Evolutionary conservation across 129 eudicot genomes (phyloP), one percentile per base, ranked within the genome.

Genomic region (Centella asiatica): DNA sequence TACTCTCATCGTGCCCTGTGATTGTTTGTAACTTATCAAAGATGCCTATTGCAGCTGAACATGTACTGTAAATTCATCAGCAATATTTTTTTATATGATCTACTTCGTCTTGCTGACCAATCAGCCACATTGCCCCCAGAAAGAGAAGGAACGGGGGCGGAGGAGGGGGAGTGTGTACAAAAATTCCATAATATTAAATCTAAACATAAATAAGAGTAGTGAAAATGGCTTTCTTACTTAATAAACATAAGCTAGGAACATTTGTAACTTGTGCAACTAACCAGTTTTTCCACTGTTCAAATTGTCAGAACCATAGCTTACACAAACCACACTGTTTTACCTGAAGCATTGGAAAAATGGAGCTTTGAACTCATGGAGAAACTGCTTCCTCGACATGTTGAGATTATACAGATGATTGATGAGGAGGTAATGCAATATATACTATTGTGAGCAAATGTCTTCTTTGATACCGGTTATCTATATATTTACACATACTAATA

Each of bases 271-370:
- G 25, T 69, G 33, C 23, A 52, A 27, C 19, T 52, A 33, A 61
- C 57, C 57, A 18, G 45, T 65, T 66, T 54, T 65, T 44, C 37
- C 57, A 37, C 62, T 75, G 56, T 63, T 59, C n/a, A 67, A 65
- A 28, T 64, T 71, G 56, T 48, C 88, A 90, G 97, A 77, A 81
- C 98, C 49, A 88, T 90, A 73, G 95, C 98, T 53, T 87, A 90
- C 76, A 90, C 95, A 71, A 90, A 90, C 72, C 95, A 84, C 66
- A 90, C 98, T 17, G 98, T 87, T 76, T 80, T 90, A 53, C 98
- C 94, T 42, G 98, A 90, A 74, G 98, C 98, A 32, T 70, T 90
- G 83, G 98, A 90, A 77, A 90, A 90, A 78, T 90, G 98, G 98
- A 87, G 95, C 74, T 90, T 81, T 40, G 98, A 87, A 49, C 84